Base-by-base conservation (phyloP, 2,329 filamentous ascomycete genomes). In the Mollisia scopiformis region DNA sequence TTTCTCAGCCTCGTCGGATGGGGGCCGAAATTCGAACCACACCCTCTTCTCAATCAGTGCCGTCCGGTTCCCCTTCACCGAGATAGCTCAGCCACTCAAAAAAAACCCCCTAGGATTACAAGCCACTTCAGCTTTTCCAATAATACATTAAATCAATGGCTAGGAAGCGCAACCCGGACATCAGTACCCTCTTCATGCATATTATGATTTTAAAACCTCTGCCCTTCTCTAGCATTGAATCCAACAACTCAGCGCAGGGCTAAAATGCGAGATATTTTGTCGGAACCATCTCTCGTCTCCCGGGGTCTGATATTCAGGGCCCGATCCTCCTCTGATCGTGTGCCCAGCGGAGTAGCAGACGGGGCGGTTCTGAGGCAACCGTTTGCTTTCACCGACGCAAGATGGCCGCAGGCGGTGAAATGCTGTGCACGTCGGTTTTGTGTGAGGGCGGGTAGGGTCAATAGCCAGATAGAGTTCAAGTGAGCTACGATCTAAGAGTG, bases 1-100 rank as follows among this genome's bases (percentile, higher is more conserved):
- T 39, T 3, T 39, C 28, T 31, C 21, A 31, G 31, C 57, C 57
- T 55, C 23, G 41, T 43, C 13, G 13, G 6, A 47, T 59, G 39
- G 57, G 57, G 30, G 50, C 57, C 57, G 39, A 31, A 33, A 19
- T n/a, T 41, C 31, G 28, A 10, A 23, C 41, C 11, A 50, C 41
- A 46, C 37, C 30, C 21, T 46, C 23, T 30, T 31, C 37, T 23
- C 6, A 13, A 41, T 23, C 37, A 46, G 23, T 5, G 31, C 31
- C 31, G 7, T 5, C 37, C 23, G 51, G 43, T 43, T 30, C 49
- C 13, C 27, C 35, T 41, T 59, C 43, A 55, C 41, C 57, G 57
- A 50, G 41, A 27, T 23, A 16, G 25, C 43, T 27, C 43, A 47
- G 43, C 43, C 43, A 27, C 43, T 27, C n/a, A 10, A 25, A 47